Evolutionary conservation across 2,329 filamentous ascomycete genomes (phyloP).

Genomic region (Curvularia spicifera): DNA sequence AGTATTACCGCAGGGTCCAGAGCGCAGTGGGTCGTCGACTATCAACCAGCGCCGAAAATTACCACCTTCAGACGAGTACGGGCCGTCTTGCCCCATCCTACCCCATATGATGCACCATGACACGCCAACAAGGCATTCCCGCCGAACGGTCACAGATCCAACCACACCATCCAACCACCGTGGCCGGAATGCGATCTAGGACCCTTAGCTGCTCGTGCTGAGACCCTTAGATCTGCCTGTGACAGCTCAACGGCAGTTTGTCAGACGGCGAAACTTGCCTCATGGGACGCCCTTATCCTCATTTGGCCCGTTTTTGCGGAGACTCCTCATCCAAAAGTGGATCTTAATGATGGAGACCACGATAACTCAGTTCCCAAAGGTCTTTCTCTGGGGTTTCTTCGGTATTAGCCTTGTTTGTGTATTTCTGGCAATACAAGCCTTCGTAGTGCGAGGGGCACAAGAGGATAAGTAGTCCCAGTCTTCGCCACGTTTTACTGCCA

Average conservation of each 20-base stretch:
- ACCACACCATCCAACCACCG: slow-evolving; percentile 33
- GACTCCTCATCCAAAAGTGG: slow-evolving; percentile 23
- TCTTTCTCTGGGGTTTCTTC: slow-evolving; percentile 32
- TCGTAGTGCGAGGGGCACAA: slow-evolving; percentile 11
- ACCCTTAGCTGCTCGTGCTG: slow-evolving; percentile 28
- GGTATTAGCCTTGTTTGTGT: slow-evolving; percentile 15
- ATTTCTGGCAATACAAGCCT: slow-evolving; percentile 15
- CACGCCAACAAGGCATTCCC: slow-evolving; percentile 22
- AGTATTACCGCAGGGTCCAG: not conserved
- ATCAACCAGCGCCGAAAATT: slow-evolving; percentile 40
- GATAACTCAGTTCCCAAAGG: slow-evolving; percentile 25
- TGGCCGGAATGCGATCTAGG: slow-evolving; percentile 14
- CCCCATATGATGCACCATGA: slow-evolving; percentile 9
- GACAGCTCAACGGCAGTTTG: slow-evolving; percentile 12
- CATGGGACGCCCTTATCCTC: slow-evolving; percentile 15
- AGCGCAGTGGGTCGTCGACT: slow-evolving; percentile 3
- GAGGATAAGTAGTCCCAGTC: slow-evolving; percentile 34
- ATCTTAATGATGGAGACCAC: slow-evolving; percentile 25
- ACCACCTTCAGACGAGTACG: slow-evolving; percentile 20
- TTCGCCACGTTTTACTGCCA: slow-evolving; percentile 11
- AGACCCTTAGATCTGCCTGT: slow-evolving; percentile 25
- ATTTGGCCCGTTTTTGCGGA: slow-evolving; percentile 21
- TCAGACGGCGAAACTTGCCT: slow-evolving; percentile 42
- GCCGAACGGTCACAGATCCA: slow-evolving; percentile 24
- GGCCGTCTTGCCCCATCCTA: slow-evolving; percentile 20